Base-by-base conservation (phyloP, 495 filamentous ascomycete species). In the Friedmanniomyces simplex region DNA sequence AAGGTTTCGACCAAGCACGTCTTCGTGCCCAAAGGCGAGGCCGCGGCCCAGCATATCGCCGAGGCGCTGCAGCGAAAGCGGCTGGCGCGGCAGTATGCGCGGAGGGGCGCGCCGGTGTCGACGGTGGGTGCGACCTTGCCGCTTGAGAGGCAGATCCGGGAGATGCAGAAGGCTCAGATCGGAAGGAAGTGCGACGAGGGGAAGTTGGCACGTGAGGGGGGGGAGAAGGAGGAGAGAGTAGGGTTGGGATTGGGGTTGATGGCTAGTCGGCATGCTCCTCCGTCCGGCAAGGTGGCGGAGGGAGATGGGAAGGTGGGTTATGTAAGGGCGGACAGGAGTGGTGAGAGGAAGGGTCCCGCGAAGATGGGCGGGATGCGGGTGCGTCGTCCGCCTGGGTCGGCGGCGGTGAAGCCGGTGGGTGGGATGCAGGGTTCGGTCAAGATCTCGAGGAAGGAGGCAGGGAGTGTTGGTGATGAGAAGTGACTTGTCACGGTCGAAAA, bases 1-100 rank as follows among this genome's bases (percentile, higher is more conserved):
- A 55, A 55, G 43, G 11, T 24, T 32, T 30, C 20, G 12, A 8
- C 10, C 21, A 50, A 26, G 22, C 30, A 26, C 4, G 36, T 55
- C 46, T 63, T 63, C 55, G 55, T 63, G 11, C 55, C 60, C 4
- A 42, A 52, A 21, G 60, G 60, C 50, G 60, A 63, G 50, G 50
- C 55, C 4, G 11, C 42, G 18, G 50, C 36, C 3, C 18, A 16
- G 1, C 60, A 63, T 26, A 58, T 63, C 52, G 42, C 50, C 21
- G 55, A 58, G 2, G 54, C 34, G n/a, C 14, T 43, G 2, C 25
- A n/a, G n/a, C n/a, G 49, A 3, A 52, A 52, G 49, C 25, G 26
- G 26, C 16, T 34, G 24, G 25, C 20, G 24, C 6, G 46, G 14
- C 46, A 49, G 46, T 28, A 6, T 18, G 49, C 49, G 11, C 49